These are phyloP conservation scores for Ophiostoma triangulosporum DNA, from an alignment of 2,329 filamentous ascomycete genomes.

Conservation along the genomic window DNA sequence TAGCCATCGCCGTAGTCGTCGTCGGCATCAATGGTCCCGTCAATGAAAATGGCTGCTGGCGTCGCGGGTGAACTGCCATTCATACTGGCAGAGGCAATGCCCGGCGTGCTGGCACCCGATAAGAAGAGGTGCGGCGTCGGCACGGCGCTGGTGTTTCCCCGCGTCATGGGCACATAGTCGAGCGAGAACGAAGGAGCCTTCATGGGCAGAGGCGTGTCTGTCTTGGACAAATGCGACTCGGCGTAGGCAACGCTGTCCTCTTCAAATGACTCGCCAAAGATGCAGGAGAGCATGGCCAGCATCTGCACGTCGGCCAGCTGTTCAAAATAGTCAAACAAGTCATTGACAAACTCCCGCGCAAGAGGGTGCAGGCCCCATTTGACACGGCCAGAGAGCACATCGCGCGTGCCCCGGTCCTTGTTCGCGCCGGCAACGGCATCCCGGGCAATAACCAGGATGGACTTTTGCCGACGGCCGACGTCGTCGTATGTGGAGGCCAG, in stretches of 20 bases:
- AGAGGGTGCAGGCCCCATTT: slow-evolving; percentile 57
- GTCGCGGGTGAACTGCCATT: slow-evolving; percentile 1
- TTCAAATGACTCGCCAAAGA: slow-evolving; percentile 48
- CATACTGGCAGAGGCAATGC: slow-evolving; percentile 10
- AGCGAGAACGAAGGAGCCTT: slow-evolving; percentile 54
- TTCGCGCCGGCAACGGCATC: slow-evolving; percentile 33
- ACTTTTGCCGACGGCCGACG: slow-evolving; percentile 32
- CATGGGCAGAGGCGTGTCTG: slow-evolving; percentile 49
- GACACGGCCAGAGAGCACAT: slow-evolving; percentile 40
- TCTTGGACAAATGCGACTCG: slow-evolving; percentile 41
- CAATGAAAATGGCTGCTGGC: slow-evolving; percentile 10
- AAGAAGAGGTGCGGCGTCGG: not conserved
- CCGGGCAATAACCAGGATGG: slow-evolving; percentile 55
- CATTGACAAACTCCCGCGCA: slow-evolving; percentile 44
- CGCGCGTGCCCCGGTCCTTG: not conserved
- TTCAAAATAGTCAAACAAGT: slow-evolving; percentile 53
- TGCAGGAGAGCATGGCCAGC: slow-evolving; percentile 58
- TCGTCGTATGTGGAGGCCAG: slow-evolving; percentile 32
- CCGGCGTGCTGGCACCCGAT: slow-evolving; percentile 24
- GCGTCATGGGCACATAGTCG: slow-evolving; percentile 47
- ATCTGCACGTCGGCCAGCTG: slow-evolving; percentile 51
- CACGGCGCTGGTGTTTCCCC: not conserved
- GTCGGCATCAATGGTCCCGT: slow-evolving; percentile 13
- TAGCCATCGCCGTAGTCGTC: slow-evolving; percentile 27
- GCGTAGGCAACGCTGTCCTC: slow-evolving; percentile 47